Base-by-base conservation (phyloP, 2,329 filamentous ascomycete genomes). In the Claviceps quebecensis region DNA sequence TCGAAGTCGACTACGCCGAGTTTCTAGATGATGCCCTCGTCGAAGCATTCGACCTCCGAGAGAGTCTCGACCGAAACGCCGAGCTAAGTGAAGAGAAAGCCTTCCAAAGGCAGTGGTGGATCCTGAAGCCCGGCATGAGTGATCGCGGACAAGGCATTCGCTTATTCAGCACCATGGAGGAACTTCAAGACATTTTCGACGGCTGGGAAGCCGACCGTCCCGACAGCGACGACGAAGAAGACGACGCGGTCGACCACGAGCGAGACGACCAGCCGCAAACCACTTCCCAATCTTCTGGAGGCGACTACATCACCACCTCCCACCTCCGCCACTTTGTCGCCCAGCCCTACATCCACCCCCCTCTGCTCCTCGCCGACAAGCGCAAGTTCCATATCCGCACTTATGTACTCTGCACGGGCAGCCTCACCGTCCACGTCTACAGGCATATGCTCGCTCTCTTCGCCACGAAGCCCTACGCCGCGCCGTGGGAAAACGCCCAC, bases 91-190 rank as follows among this genome's bases (percentile, higher is more conserved):
- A 60, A 1, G 58, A 52, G 0, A 55, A 67, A 34, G 43, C 52
- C 0, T 51, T 34, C 37, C 69, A 76, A 43, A 75, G 77, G 53
- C 81, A 94, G 64, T 98, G 91, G 91, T 98, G 93, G 93, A 97
- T 98, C 57, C 67, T 98, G 54, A 98, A 98, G 69, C 91, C 93
- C 0, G 86, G 91, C 8, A 97, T 98, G 93, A 95, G 88, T 65
- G 93, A 98, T 64, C 79, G 91, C 23, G 93, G 91, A 0, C 90
- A 96, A 64, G 93, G 93, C 1, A 96, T 98, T 53, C 73, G 87
- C 40, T 72, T 98, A 0, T 98, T 98, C 66, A 86, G 81, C 59
- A 87, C 81, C 2, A 86, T 93, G 72, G 81, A 84, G 52, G 83
- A 95, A 62, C 71, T 98, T n/a, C 84, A 85, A 54, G 75, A 64